A percentile compares a stretch with the other conserved stretches of the same genome.
Conservation (phyloP, 1,284 basidiomycete genomes). For the Xanthoconium separans region DNA sequence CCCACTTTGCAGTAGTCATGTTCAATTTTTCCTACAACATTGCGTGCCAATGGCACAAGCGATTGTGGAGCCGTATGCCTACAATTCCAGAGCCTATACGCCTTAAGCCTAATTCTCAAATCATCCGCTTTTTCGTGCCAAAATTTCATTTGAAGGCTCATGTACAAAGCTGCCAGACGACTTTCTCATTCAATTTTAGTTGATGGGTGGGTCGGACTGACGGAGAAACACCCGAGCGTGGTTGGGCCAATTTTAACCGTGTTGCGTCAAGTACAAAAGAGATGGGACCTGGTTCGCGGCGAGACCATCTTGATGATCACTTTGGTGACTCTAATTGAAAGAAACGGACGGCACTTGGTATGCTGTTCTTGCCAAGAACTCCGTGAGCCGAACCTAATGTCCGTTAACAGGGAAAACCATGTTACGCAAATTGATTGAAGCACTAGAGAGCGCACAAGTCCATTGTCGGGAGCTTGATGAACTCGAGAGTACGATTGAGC, state of each 20-base stretch:
- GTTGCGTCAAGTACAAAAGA: not conserved
- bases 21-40: not conserved
- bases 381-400: not conserved
- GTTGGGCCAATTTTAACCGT: not conserved
- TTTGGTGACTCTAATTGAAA: not conserved
- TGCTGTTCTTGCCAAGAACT: not conserved
- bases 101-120: not conserved
- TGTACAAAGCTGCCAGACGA: constrained; percentile 1
- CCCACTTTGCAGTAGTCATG: not conserved
- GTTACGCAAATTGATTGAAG: not conserved
- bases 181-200: constrained; percentile 1
- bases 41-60: not conserved
- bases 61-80: not conserved
- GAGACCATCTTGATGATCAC: not conserved
- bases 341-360: not conserved
- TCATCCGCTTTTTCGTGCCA: not conserved
- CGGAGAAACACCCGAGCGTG: not conserved
- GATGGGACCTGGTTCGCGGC: not conserved
- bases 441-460: not conserved
- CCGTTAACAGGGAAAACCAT: not conserved
- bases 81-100: not conserved
- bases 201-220: not conserved
- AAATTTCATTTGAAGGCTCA: constrained; percentile 5
- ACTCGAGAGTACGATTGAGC: not conserved
- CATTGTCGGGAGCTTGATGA: not conserved